phyloP scores from a whole-genome alignment of 2,329 filamentous ascomycete species.

The Chlorencoelia australis region DNA sequence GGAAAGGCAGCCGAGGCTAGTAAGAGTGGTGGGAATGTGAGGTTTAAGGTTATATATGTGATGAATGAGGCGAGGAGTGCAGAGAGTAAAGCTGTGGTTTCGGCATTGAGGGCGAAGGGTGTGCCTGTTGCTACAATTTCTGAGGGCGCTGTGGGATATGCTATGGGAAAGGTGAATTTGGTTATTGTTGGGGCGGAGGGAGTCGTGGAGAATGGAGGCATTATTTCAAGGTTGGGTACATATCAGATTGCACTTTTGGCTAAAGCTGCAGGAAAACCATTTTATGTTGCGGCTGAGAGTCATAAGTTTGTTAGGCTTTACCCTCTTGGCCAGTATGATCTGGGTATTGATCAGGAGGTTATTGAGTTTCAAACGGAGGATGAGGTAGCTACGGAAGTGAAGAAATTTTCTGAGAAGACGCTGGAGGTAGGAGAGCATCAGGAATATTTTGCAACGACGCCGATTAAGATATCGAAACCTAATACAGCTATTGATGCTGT shows the following conservation, averaged over 20 bases:
- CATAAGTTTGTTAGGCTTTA: slow-evolving; percentile 94
- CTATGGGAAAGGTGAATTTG: slow-evolving; percentile 62
- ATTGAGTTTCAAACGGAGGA: slow-evolving; percentile 59
- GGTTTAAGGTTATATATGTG: slow-evolving; percentile 79
- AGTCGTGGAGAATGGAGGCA: slow-evolving; percentile 86
- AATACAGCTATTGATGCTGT: slow-evolving; percentile 40
- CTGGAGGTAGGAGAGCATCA: slow-evolving; percentile 14
- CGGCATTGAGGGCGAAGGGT: slow-evolving; percentile 58
- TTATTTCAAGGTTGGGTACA: slow-evolving; percentile 77
- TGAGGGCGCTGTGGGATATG: slow-evolving; percentile 67
- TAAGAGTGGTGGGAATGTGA: slow-evolving; percentile 42
- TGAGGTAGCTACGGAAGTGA: slow-evolving; percentile 33
- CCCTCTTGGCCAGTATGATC: slow-evolving; percentile 69
- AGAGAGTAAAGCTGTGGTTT: slow-evolving; percentile 64
- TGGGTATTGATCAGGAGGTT: slow-evolving; percentile 70
- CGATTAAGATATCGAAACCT: slow-evolving; percentile 14
- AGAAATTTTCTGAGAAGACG: slow-evolving; percentile 16
- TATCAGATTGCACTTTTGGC: slow-evolving; percentile 82
- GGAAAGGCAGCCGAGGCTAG: slow-evolving; percentile 60
- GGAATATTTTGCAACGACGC: slow-evolving; percentile 20
- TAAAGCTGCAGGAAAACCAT: slow-evolving; percentile 53
- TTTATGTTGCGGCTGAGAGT: slow-evolving; percentile 88
- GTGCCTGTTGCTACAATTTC: slow-evolving; percentile 77
- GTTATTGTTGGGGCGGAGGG: slow-evolving; percentile 67
- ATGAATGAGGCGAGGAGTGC: slow-evolving; percentile 42